Evolutionary conservation across 345 rosid genomes (phyloP).

Genomic region (Euphorbia tirucalli): DNA sequence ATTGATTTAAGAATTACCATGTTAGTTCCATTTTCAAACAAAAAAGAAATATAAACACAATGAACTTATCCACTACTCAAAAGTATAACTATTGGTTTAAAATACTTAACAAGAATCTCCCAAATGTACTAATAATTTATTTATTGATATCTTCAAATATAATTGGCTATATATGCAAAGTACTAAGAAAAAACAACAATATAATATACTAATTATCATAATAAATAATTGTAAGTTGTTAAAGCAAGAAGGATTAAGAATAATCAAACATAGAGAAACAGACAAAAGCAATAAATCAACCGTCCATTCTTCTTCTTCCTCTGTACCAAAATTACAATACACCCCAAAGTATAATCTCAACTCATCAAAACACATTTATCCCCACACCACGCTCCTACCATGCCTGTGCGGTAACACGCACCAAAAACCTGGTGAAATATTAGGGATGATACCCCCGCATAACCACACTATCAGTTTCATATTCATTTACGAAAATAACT

Average conservation of each 20-base stretch:
- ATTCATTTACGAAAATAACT: too few species aligned
- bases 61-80: not conserved
- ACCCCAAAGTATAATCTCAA: not conserved
- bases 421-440: too few species aligned
- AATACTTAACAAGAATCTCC: not conserved
- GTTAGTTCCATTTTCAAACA: not conserved
- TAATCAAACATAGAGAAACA: conserved; percentile 1
- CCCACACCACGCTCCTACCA: not conserved
- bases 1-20: too few species aligned
- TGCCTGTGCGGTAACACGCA: not conserved
- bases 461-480: too few species aligned
- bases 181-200: not conserved
- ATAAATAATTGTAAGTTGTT: not conserved
- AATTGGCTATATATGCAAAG: not conserved
- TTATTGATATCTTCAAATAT: not conserved
- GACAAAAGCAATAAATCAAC: conserved; percentile 15
- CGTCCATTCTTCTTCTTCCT: not conserved
- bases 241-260: not conserved
- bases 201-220: not conserved
- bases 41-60: not conserved
- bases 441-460: too few species aligned
- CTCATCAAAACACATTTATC: not conserved
- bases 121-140: too few species aligned
- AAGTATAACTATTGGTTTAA: not conserved
- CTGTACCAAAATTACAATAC: conserved; percentile 7